These are phyloP conservation scores for Pichia terricola DNA, from an alignment of 1,139 yeast genomes.

Conservation along the genomic window DNA sequence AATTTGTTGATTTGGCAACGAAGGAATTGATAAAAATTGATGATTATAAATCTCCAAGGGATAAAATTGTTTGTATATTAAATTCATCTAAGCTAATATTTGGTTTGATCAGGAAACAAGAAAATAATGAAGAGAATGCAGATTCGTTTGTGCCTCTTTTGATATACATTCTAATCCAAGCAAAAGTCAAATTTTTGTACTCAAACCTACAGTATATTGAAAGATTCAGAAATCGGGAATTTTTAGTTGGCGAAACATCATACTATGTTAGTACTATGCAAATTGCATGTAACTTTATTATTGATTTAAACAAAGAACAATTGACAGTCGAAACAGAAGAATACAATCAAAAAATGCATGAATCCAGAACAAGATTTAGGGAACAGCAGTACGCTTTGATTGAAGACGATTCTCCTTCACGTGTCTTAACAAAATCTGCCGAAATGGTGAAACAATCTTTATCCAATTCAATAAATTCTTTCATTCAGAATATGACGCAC, in stretches of 20 bases:
- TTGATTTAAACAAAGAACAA: slow-evolving; percentile 45
- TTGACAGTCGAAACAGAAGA: slow-evolving; percentile 58
- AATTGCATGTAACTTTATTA: slow-evolving; percentile 73
- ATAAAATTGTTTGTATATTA: slow-evolving; percentile 81
- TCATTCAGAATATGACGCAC: slow-evolving; percentile 8
- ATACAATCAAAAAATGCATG: slow-evolving; percentile 37
- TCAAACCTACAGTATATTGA: slow-evolving; percentile 83
- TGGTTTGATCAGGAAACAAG: slow-evolving; percentile 61
- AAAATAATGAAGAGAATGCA: slow-evolving; percentile 56
- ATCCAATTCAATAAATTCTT: slow-evolving; percentile 10
- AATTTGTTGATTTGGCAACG: slow-evolving; percentile 64
- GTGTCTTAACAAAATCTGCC: slow-evolving; percentile 43
- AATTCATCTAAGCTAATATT: slow-evolving; percentile 90
- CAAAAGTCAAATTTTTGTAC: slow-evolving; percentile 50
- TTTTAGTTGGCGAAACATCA: slow-evolving; percentile 79
- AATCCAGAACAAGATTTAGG: slow-evolving; percentile 17
- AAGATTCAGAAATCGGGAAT: slow-evolving; percentile 65
- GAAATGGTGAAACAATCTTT: slow-evolving; percentile 39
- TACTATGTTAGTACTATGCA: slow-evolving; percentile 81
- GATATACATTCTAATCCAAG: slow-evolving; percentile 67
- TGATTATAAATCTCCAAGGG: slow-evolving; percentile 85
- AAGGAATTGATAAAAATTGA: slow-evolving; percentile 68
- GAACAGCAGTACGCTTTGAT: slow-evolving; percentile 16
- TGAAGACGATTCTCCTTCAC: slow-evolving; percentile 31
- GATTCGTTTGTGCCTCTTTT: slow-evolving; percentile 85